Evolutionary conservation across 257 asterid genomes (phyloP).

Genomic region (Datura wrightii): DNA sequence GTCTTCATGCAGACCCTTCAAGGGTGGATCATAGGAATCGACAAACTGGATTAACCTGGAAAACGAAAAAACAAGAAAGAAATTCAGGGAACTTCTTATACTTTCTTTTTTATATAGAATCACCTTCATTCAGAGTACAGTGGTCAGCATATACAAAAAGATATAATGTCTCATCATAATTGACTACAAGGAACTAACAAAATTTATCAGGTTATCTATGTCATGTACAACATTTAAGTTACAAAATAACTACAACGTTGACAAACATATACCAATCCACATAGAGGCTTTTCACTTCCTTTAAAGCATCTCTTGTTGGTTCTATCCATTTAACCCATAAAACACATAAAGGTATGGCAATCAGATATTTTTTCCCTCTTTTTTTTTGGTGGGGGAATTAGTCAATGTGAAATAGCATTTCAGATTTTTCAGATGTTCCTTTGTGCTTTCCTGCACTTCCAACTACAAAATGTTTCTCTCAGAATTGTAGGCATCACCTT

Average conservation of each 20-base stretch:
- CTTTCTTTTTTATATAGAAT: slow-evolving; percentile 26
- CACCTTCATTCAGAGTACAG: slow-evolving; percentile 11
- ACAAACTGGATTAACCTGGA: slow-evolving; percentile 89
- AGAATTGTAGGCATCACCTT: not conserved
- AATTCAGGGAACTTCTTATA: slow-evolving; percentile 40
- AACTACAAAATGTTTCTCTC: slow-evolving; percentile 16
- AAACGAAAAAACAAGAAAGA: slow-evolving; percentile 29
- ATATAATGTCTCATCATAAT: slow-evolving; percentile 2
- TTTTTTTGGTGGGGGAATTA: not conserved
- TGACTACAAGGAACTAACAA: not conserved
- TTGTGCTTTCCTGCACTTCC: not conserved
- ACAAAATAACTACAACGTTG: not conserved
- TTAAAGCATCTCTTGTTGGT: not conserved
- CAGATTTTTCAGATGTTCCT: not conserved
- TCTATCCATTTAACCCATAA: not conserved
- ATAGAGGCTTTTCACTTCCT: not conserved
- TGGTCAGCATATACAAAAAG: not conserved
- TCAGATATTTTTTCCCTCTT: not conserved
- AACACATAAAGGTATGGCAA: not conserved
- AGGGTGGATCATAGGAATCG: slow-evolving; percentile 95
- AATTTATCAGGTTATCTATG: slow-evolving; percentile 13
- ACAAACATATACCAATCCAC: not conserved
- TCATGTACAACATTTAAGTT: slow-evolving; percentile 2
- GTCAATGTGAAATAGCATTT: not conserved
- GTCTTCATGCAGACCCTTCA: slow-evolving; percentile 98